Evolutionary conservation across 2,329 filamentous ascomycete genomes (phyloP), one percentile per base, ranked within the genome.

Genomic region (Scytalidium sp.): DNA sequence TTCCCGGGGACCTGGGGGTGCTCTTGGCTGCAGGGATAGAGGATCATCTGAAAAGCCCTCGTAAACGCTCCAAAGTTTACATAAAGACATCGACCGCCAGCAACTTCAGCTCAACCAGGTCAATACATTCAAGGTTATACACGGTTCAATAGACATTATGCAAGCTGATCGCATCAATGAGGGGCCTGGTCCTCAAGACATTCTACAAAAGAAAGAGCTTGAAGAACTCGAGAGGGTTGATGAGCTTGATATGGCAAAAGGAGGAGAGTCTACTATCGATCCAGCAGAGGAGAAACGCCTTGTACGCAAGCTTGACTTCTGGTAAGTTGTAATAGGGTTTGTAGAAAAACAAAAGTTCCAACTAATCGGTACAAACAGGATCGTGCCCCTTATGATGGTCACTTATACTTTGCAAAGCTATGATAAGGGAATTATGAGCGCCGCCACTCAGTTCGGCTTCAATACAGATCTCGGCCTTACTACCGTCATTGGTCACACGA

Each of bases 371-470:
- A 21, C 15, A 6, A 41, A 43, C 22, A 53, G 51, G 51, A 53
- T 53, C 22, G 46, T 54, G n/a, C 52, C 52, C 40, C 49, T 54
- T 19, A 55, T 51, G 52, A 52, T 52, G 50, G 45, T 62, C 23
- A 67, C 64, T 5, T 66, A 67, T 48, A 62, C 63, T 0, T 47
- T 67, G 11, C 64, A 67, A 49, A 66, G 62, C 52, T 65, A 66
- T 49, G 64, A 67, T 21, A 55, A 55, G 20, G 52, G 50, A 1
- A 50, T 55, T 39, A 50, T 55, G 45, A 52, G 63, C 13, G 62
- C 65, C 36, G 64, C 64, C 19, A 62, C 62, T 21, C 60, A 67
- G 25, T 67, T 65, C 41, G 63, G 63, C 17, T 57, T 67, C 20
- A 56, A 60, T 20, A 50, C 56, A 0, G 62, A 67, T 48, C 59